Base-by-base conservation (phyloP, 2,329 filamentous ascomycete species). In the Fusarium albidum region DNA sequence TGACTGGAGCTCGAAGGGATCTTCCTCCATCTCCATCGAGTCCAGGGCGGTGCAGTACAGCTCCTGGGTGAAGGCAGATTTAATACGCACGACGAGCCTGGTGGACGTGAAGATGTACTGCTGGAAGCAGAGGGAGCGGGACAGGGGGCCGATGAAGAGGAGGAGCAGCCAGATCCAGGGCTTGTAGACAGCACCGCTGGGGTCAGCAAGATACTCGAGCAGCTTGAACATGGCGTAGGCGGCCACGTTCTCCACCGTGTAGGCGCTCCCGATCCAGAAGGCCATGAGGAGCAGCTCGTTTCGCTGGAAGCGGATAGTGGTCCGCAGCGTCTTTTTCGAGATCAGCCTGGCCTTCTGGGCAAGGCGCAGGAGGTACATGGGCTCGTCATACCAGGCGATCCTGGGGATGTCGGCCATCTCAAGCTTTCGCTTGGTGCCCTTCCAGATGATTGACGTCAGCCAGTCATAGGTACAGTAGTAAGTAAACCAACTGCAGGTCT, bases 21-120 rank as follows among this genome's bases (percentile, higher is more conserved):
- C 80, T n/a, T 84, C 79, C 40, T 84, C 79, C 34, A 84, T 70
- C 52, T 83, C 81, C 79, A 82, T 82, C 1, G 82, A 84, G 9
- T 72, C 73, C 61, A 85, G 75, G 3, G 82, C 82, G 37, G 77
- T 79, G 55, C 79, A 77, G 58, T 86, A 85, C 9, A 85, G 73
- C 64, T 85, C 83, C 59, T 85, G 82, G 0, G 82, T 84, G 51
- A 86, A 73, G 25, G 79, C 81, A 25, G 82, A 77, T 61, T 83
- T 84, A 49, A 84, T 70, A 21, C 83, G 79, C 29, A 85, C 81
- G 28, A 84, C 70, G 35, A 85, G 68, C n/a, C 81, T 75, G 3
- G 82, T 85, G 7, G 81, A 81, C 3, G 73, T 80, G 60, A 85
- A 85, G 28, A 85, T 75, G 64, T 85, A 85, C 59, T 82, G 81